Base-by-base conservation (phyloP, 192 early-diverging fungal genomes). In the Coemansia sp. region DNA sequence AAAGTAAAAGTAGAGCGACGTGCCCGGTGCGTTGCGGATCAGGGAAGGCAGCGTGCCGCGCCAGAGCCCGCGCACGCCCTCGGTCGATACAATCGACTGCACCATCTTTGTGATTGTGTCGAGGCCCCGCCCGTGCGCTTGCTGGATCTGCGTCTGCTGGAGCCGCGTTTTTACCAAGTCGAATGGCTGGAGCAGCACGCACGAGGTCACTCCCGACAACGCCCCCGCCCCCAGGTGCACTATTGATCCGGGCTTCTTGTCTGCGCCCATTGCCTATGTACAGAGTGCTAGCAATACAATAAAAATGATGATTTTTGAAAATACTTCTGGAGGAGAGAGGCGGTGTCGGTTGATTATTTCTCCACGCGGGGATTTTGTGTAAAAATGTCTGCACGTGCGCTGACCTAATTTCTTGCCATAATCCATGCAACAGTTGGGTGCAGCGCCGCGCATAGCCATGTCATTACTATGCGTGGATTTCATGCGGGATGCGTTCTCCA, bases 91-190 rank as follows among this genome's bases (percentile, higher is more conserved):
- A 21, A 94, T 86, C 7, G 84, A 69, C 44, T 64, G 74, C 22
- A 88, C 77, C 2, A 86, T 87, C 11, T 65, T 75, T 43, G 82
- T 67, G 3, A 71, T 50, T 8, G 63, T 35, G 22, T 35, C 38
- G 16, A 51, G 19, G 9, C 38, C 38, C 23, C 19, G 18, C 14
- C 23, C 24, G 22, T 35, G 38, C 3, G 38, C 71, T 55, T 40
- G 78, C 44, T 35, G 35, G 33, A 46, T 50, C 33, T 67, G 67
- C 21, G 51, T 67, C 58, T 90, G 89, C 54, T 92, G 90, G 18
- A 92, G 60, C 0, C 91, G 84, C 0, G 91, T 92, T 59, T 92
- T 92, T 56, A 92, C 64, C 33, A 97, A 76, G 68, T 97, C 95
- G 22, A 97, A 85, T 0, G 95, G 95, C 68, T 97, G 95, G 28